Base-by-base conservation (phyloP, 306 rosid species). In the Hylodesmum podocarpum region DNA sequence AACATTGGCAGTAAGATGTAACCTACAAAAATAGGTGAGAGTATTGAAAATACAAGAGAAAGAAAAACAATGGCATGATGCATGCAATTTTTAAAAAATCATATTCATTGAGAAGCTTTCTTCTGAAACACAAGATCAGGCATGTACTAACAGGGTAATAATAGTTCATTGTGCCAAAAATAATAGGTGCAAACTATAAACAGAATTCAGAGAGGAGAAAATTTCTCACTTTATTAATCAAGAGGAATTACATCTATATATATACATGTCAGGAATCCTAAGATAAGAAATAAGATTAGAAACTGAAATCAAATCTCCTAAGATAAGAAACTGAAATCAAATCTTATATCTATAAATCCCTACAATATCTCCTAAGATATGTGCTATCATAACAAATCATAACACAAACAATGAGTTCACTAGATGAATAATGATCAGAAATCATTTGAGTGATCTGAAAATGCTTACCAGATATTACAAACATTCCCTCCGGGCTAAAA, bases 401-500 rank as follows among this genome's bases (percentile, higher is more conserved):
- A n/a, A n/a, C n/a, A n/a, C n/a, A n/a, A 50, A 46, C 13, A 39
- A 72, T 33, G 61, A 44, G 8, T 59, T 24, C 18, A 59, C 11
- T 15, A 78, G 62, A 63, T 51, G 62, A 75, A 81, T 15, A 33
- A 58, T 8, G 34, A 77, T 33, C 55, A 27, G 53, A 44, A 64
- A 62, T 2, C 5, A 13, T 44, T 62, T 15, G 55, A 70, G 37
- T 74, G 76, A 73, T 21, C 62, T 8, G 66, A 59, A 76, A 49
- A 19, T 54, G 72, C 65, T 51, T 86, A 89, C 97, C 93, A 73
- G 97, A 95, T 75, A 92, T 83, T 29, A 92, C 97, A 87, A 92
- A 95, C 97, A 85, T 95, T 75, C 98, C 97, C 73, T 95, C 97
- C 0, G 97, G 97, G 76, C 97, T 95, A 88, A 92, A 95, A 80